Evolutionary conservation across 1,284 basidiomycete genomes (phyloP).

Genomic region (Cerrena zonata): DNA sequence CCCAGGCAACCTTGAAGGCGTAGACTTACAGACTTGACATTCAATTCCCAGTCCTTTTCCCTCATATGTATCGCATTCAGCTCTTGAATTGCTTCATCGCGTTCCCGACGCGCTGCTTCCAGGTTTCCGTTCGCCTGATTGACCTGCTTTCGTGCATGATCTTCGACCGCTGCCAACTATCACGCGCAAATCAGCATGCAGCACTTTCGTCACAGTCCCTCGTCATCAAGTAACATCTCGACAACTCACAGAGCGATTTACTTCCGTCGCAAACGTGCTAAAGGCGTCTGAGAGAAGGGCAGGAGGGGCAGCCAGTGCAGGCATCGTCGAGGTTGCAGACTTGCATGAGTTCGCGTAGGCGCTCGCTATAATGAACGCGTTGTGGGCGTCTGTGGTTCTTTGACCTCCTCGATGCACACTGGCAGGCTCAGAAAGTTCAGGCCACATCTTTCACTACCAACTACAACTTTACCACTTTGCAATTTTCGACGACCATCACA

Average conservation of each 20-base stretch:
- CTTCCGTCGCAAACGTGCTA: slow-evolving; percentile 22
- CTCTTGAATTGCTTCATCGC: slow-evolving; percentile 48
- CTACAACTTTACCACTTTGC: too few species aligned
- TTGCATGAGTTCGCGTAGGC: not conserved
- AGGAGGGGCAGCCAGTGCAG: slow-evolving; percentile 14
- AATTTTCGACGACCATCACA: too few species aligned
- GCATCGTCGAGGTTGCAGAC: not conserved
- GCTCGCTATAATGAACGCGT: not conserved
- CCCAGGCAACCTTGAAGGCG: not conserved
- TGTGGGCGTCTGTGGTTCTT: not conserved
- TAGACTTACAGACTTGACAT: slow-evolving; percentile 45
- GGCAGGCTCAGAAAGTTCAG: too few species aligned
- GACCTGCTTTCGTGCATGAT: slow-evolving; percentile 27
- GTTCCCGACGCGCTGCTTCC: slow-evolving; percentile 43
- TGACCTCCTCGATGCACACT: not conserved
- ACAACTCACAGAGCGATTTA: slow-evolving; percentile 23
- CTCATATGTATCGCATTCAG: slow-evolving; percentile 42
- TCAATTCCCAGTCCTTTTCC: slow-evolving; percentile 43
- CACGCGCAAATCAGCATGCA: not conserved
- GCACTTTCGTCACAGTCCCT: not conserved
- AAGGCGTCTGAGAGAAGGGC: slow-evolving; percentile 25
- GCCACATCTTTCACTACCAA: too few species aligned
- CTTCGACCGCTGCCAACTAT: slow-evolving; percentile 24
- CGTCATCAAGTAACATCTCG: too few species aligned
- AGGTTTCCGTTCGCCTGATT: slow-evolving; percentile 40